Base-by-base conservation (phyloP, 805 yeast genomes). In the Pichia ethanolica region DNA sequence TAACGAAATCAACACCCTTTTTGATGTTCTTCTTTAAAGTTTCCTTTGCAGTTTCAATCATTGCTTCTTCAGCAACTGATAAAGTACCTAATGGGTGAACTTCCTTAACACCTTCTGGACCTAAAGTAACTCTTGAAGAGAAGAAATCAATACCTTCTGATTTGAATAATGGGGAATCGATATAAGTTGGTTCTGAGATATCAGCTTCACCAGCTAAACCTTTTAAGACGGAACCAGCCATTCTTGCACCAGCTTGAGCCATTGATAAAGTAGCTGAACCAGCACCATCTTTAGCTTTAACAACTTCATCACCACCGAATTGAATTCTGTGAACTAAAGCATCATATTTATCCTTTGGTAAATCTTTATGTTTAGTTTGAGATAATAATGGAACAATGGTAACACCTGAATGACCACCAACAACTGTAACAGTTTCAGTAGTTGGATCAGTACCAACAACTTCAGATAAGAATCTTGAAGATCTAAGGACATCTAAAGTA, bases 381-480 rank as follows among this genome's bases (percentile, higher is more conserved):
- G 95, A 86, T 68, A 89, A 74, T 70, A 90, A 75, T 66, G 97
- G 97, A 54, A 89, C 95, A 71, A 89, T 89, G 70, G 97, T 90
- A 68, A 84, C 83, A 72, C 97, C 97, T 52, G 96, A 88, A 82
- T 89, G 97, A 62, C 97, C 97, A 69, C 97, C 97, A 58, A 90
- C 91, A 65, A 90, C 96, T 58, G 88, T 79, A 57, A 89, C 87
- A 59, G 70, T 73, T 77, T 86, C 95, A 58, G 76, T 71, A 56
- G 73, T 77, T 67, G 95, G 97, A 75, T 85, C 80, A 64, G 89
- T 81, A 63, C 79, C 78, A 48, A 73, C 79, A 64, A 80, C 65
- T 69, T 79, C 83, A 63, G 79, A 74, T 59, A 83, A 79, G 75
- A 88, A 90, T 73, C 91, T 80, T 51, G 93, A 82, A 53, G 97